Percentiles rank a stretch among this genome's conserved stretches.
phyloP scores from a whole-genome alignment of 2,329 filamentous ascomycete genomes.

The Davidsoniella australis region DNA sequence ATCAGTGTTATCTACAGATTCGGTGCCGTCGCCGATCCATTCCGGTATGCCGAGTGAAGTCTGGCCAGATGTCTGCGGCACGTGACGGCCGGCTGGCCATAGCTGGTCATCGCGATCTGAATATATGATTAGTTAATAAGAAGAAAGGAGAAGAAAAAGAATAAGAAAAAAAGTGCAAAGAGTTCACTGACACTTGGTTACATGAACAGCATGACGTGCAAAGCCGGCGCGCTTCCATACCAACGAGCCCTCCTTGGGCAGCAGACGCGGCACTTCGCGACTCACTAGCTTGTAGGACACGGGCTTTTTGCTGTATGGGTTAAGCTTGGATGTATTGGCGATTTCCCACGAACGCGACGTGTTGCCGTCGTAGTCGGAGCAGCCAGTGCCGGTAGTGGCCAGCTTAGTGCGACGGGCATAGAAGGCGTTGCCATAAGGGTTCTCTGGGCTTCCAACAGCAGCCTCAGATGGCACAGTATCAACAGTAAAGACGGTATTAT shows the following conservation, averaged over 20 bases:
- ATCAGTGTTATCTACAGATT: constrained; percentile 62
- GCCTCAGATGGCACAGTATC: constrained; percentile 57
- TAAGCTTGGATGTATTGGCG: constrained; percentile 65
- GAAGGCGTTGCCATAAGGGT: constrained; percentile 82
- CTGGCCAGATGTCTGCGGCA: constrained; percentile 72
- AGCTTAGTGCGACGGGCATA: constrained; percentile 72
- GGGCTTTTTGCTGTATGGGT: constrained; percentile 73
- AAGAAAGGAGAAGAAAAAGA: not conserved
- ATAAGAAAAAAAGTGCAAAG: not conserved
- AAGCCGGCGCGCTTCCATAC: constrained; percentile 87
- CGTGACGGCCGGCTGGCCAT: constrained; percentile 72
- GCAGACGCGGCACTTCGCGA: constrained; percentile 58
- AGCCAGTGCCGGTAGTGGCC: constrained; percentile 47
- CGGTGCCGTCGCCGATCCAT: constrained; percentile 58
- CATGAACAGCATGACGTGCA: constrained; percentile 70
- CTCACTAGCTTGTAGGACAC: constrained; percentile 80
- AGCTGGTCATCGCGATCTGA: constrained; percentile 64
- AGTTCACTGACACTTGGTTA: constrained; percentile 61
- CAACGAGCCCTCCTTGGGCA: constrained; percentile 65
- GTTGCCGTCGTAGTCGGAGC: constrained; percentile 64
- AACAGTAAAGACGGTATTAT: constrained; percentile 72
- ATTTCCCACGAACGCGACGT: constrained; percentile 84
- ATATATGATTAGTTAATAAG: not conserved
- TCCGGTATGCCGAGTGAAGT: constrained; percentile 54
- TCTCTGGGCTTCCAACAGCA: constrained; percentile 59